Evolutionary conservation across 768 basidiomycete genomes (phyloP).

Genomic region (Ephemerocybe angulata): DNA sequence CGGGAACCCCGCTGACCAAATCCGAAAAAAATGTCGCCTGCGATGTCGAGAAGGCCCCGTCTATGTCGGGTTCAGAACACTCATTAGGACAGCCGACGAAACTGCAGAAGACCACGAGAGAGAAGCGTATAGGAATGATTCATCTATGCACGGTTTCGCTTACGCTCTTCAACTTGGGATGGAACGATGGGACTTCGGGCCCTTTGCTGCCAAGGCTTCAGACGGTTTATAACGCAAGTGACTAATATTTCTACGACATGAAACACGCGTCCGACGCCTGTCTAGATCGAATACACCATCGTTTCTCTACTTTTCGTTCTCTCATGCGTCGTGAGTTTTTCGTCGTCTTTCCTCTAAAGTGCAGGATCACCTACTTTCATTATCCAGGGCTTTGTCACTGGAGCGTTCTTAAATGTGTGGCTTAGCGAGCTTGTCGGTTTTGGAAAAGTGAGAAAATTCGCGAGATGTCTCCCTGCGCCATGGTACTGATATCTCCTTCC

Average conservation of each 20-base stretch:
- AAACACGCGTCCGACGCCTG: no score
- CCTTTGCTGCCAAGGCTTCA: slow-evolving; percentile 77
- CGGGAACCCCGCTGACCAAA: no score
- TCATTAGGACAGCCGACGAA: no score
- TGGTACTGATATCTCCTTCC: background rate
- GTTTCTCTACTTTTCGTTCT: slow-evolving; percentile 61
- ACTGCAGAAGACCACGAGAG: no score
- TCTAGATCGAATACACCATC: slow-evolving; percentile 44
- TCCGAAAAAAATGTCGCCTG: no score
- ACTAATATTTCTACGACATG: background rate
- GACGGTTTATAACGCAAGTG: slow-evolving; percentile 42
- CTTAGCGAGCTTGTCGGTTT: slow-evolving; percentile 36
- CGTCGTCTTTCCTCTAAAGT: background rate
- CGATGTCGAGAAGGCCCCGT: no score
- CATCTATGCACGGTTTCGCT: no score
- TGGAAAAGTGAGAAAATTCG: slow-evolving; percentile 33
- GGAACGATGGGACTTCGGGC: slow-evolving; percentile 76
- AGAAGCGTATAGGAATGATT: no score
- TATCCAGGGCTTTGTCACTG: slow-evolving; percentile 36
- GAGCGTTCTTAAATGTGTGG: slow-evolving; percentile 37
- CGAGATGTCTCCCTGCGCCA: background rate
- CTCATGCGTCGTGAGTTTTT: slow-evolving; percentile 31
- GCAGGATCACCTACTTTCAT: background rate
- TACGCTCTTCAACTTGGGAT: slow-evolving; percentile 59
- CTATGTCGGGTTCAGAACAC: no score